phyloP scores from a whole-genome alignment of 768 basidiomycete genomes.

The Boletus pseudo-olivaceus region DNA sequence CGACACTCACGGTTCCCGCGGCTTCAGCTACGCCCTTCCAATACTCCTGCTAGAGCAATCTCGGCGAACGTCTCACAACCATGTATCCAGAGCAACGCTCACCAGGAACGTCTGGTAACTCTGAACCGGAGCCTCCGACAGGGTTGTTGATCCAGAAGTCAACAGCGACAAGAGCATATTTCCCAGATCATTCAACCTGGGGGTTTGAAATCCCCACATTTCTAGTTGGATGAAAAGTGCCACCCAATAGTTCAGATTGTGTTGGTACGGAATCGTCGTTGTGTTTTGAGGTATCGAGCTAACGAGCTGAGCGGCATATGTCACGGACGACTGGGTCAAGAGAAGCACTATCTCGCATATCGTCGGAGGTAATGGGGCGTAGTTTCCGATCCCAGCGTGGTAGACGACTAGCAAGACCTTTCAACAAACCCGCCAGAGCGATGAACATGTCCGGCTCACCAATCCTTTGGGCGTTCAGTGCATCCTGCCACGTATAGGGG shows the following conservation, averaged over 20 bases:
- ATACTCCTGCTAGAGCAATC: background rate
- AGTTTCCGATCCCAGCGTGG: background rate
- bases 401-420: background rate
- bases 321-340: conserved; percentile 1
- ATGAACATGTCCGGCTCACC: background rate
- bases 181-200: background rate
- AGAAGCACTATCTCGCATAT: conserved; percentile 6
- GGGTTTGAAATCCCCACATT: background rate
- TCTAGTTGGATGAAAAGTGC: background rate
- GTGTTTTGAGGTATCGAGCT: background rate
- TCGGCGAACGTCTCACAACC: background rate
- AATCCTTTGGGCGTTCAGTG: background rate
- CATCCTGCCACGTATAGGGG: background rate
- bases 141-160: background rate
- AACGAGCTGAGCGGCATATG: background rate
- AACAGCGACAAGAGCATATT: background rate
- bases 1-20: background rate
- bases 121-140: background rate
- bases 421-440: background rate
- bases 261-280: background rate
- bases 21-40: background rate
- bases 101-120: background rate
- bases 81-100: background rate
- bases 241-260: conserved; percentile 1
- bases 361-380: background rate